Evolutionary conservation across 306 rosid genomes (phyloP).

Genomic region (Sophora flavescens): DNA sequence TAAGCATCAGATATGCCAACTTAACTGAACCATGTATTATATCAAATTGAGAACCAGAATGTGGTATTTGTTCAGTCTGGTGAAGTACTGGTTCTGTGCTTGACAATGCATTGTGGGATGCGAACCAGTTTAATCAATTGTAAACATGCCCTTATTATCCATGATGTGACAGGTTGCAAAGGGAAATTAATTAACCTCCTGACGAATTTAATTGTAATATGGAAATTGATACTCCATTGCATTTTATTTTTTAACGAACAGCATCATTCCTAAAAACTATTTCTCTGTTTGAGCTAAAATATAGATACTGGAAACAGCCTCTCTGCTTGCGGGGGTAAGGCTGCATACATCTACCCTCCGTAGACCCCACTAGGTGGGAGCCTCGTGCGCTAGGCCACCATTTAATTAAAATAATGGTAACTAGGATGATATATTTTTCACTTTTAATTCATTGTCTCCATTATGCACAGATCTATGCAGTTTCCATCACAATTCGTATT

Average conservation of each 20-base stretch:
- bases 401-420: not conserved
- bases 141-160: not conserved
- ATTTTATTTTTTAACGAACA: not conserved
- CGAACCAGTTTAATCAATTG: not conserved
- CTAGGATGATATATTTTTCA: not conserved
- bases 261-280: not conserved
- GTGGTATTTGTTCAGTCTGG: not conserved
- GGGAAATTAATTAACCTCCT: not conserved
- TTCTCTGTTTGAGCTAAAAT: not conserved
- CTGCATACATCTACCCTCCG: too few relatives aligned
- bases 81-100: not conserved
- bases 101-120: not conserved
- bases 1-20: not conserved
- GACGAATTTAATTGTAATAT: not conserved
- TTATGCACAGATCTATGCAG: conserved; percentile 82
- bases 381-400: too few relatives aligned
- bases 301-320: too few relatives aligned
- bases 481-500: conserved; percentile 88
- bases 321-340: too few relatives aligned
- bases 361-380: too few relatives aligned
- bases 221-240: not conserved
- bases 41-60: conserved; percentile 10
- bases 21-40: not conserved
- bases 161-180: not conserved
- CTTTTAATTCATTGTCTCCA: conserved; percentile 13